Base-by-base conservation (phyloP, 2,329 filamentous ascomycete genomes). In the Ophiocordyceps polyrhachis-furcata region DNA sequence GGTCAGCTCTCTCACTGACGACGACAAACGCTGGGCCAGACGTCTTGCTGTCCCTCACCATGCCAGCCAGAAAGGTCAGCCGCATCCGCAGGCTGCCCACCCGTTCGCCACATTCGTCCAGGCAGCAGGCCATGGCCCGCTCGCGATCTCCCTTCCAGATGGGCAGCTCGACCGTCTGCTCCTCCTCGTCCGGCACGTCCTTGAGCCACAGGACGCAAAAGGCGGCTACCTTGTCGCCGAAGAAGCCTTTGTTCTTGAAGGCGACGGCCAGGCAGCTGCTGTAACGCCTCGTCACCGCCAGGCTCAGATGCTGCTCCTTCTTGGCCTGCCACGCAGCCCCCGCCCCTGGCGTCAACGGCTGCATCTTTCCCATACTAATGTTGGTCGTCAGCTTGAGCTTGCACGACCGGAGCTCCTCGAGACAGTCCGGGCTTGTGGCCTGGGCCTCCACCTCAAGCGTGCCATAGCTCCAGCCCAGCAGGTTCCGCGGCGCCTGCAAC, bases 381-480 rank as follows among this genome's bases (percentile, higher is more conserved):
- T 66, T 71, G 1, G 76, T 76, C 40, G 69, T 69, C 44, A 82
- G 57, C 54, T 80, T 81, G 48, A 81, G 59, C 42, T 74, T 67
- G 32, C 71, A 61, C 23, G 66, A 61, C 21, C 62, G 55, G 9
- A 76, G 56, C 11, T 72, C 64, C 1, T 65, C 53, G 0, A 71
- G 65, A 1, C 79, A 60, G 14, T 56, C 48, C n/a, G 66, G 59
- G 25, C 52, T 50, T 14, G 67, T 65, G 2, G 62, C 61, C 43
- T 64, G 67, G 13, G 71, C 67, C n/a, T 71, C 66, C 40, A 84
- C 62, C 49, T 83, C 75, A 0, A 85, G 54, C 0, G 81, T 85
- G 5, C 81, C 82, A 46, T 77, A 80, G 21, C 83, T 76, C 79
- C 81, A 85, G 2, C 82, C 82, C 1, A 75, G 61, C 29, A 79